Evolutionary conservation across 345 rosid genomes (phyloP), one percentile per base, ranked within the genome.

Genomic region (Murraya paniculata): DNA sequence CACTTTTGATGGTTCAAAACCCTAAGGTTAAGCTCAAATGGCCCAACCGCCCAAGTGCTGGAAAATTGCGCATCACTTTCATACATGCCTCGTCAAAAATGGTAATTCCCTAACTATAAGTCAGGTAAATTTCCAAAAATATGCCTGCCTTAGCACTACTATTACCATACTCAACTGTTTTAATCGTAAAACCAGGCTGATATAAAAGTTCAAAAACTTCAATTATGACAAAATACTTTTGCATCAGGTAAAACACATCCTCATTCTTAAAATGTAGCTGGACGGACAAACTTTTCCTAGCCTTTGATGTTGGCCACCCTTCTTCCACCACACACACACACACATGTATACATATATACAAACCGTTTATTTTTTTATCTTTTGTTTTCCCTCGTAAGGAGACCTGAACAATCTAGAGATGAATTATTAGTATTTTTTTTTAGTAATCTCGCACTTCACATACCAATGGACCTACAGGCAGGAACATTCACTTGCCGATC

Each of bases 101-200:
- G 64, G 50, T n/a, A 4, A 10, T n/a, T 30, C 41, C 18, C 13
- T 35, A 4, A 10, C 33, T 13, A 35, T 57, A 35, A 27, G 75
- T n/a, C 6, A 1, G 62, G 24, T 58, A 30, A 38, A 39, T 72
- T 76, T 77, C 74, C 74, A 16, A 22, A 39, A 77, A 58, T 31
- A 58, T 18, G 16, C 73, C 27, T 71, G 36, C 75, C 25, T 33
- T n/a, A 31, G 22, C 57, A 53, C 6, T 50, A 16, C 18, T 50
- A 5, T 50, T 16, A 14, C 21, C 1, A 1, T 19, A n/a, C 18
- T 35, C 68, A 7, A 10, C 35, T 5, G 0, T 11, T 9, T n/a
- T 25, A 2, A 1, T 55, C n/a, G 55, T 36, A 57, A 57, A 35
- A 53, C 59, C 58, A 1, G 3, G 25, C 22, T 18, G 7, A 50